These are phyloP conservation scores for Globisporangium apiculatum DNA, from an alignment of 352 stramenopile genomes.

Conservation along the genomic window DNA sequence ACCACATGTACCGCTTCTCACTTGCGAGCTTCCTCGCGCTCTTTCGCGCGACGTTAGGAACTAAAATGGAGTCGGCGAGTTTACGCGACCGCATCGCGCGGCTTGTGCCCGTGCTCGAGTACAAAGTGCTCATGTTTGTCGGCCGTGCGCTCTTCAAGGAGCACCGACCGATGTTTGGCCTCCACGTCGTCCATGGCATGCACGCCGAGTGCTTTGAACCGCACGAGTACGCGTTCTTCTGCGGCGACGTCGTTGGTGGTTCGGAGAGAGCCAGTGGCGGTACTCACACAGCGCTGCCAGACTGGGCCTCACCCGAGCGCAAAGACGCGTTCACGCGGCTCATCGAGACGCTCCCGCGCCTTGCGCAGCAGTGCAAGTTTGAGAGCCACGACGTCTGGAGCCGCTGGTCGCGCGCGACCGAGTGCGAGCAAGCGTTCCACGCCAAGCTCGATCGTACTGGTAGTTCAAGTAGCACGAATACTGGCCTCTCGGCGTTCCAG, in stretches of 20 bases:
- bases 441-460: constrained; percentile 69
- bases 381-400: constrained; percentile 84
- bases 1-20: constrained; percentile 96
- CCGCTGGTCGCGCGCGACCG: constrained; percentile 79
- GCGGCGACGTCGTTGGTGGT: constrained; percentile 61
- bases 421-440: constrained; percentile 91
- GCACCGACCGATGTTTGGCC: constrained; percentile 90
- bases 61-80: constrained; percentile 71
- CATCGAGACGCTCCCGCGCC: constrained; percentile 58
- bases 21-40: constrained; percentile 85
- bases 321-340: constrained; percentile 81
- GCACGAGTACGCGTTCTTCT: constrained; percentile 92
- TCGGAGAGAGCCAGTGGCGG: constrained; percentile 15
- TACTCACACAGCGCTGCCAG: constrained; percentile 24
- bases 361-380: constrained; percentile 75
- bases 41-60: constrained; percentile 78
- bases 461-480: constrained; percentile 9
- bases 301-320: constrained; percentile 80
- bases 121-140: constrained; percentile 89
- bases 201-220: constrained; percentile 89
- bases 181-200: constrained; percentile 93
- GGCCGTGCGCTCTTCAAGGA: constrained; percentile 91
- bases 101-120: constrained; percentile 85
- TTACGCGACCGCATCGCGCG: constrained; percentile 77
- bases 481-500: constrained; percentile 83